A percentile compares a stretch with the other conserved stretches of the same genome.
Conservation (phyloP, 306 rosid species). For the Inga oerstediana region DNA sequence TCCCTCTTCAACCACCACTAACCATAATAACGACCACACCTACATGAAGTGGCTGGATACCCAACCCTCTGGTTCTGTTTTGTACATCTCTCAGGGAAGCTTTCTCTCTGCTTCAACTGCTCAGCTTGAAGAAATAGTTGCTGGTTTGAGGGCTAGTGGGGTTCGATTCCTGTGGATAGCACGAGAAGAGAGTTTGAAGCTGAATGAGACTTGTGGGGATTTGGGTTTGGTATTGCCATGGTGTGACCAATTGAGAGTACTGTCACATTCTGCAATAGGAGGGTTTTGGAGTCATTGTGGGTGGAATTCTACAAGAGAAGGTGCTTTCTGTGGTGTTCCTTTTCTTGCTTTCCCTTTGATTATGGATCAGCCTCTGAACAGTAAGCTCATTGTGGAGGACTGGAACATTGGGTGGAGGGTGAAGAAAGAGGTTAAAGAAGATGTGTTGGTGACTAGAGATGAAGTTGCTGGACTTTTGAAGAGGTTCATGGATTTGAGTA, state of each 20-base stretch:
- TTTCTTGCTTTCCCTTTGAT: constrained; percentile 54
- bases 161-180: constrained; percentile 57
- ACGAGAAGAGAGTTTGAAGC: constrained; percentile 25
- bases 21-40: not conserved
- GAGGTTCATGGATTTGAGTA: constrained; percentile 47
- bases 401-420: constrained; percentile 66
- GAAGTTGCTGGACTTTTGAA: constrained; percentile 40
- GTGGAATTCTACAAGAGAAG: constrained; percentile 63
- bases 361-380: constrained; percentile 48
- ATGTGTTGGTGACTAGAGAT: constrained; percentile 41
- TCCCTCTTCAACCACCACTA: not conserved
- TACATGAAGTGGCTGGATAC: constrained; percentile 47
- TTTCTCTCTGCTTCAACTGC: constrained; percentile 44
- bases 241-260: constrained; percentile 69
- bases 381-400: constrained; percentile 49
- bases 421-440: constrained; percentile 38
- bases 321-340: constrained; percentile 57
- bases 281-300: constrained; percentile 71
- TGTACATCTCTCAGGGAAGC: constrained; percentile 63
- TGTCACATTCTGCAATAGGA: constrained; percentile 55
- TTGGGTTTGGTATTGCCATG: constrained; percentile 46
- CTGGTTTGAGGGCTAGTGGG: constrained; percentile 39
- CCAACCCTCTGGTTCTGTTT: constrained; percentile 49
- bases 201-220: constrained; percentile 44
- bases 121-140: constrained; percentile 55